Percentiles rank a stretch among this genome's conserved stretches.
Evolutionary conservation across 2,329 filamentous ascomycete species (phyloP).

Genomic region (Aspergillus latus): DNA sequence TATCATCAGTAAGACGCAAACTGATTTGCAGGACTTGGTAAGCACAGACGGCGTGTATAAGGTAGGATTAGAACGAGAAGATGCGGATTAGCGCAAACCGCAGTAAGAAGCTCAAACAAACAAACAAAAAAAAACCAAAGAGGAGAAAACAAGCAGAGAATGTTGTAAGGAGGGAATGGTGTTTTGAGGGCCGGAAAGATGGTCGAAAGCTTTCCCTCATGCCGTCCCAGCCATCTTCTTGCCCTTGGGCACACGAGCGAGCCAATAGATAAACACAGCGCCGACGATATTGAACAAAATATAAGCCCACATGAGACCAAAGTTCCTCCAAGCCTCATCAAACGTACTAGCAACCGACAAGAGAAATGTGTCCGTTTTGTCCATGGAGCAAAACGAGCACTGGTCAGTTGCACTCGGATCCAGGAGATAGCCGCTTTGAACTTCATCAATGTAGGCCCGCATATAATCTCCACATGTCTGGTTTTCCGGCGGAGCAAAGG

Average conservation of each 20-base stretch:
- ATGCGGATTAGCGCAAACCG: too few species aligned
- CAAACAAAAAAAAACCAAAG: neutral
- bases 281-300: conserved; percentile 7
- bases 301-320: conserved; percentile 14
- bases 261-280: conserved; percentile 11
- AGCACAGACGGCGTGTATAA: too few species aligned
- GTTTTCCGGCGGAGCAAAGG: conserved; percentile 52
- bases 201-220: neutral
- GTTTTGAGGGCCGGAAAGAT: neutral
- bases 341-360: neutral
- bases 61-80: too few species aligned
- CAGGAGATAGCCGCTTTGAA: neutral
- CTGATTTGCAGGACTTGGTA: too few species aligned
- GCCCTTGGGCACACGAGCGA: conserved; percentile 3
- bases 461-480: conserved; percentile 65
- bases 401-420: neutral
- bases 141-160: neutral
- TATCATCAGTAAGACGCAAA: neutral
- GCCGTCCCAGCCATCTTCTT: neutral
- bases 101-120: neutral
- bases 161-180: neutral
- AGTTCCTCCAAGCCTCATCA: conserved; percentile 9
- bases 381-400: neutral
- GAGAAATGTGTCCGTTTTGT: neutral
- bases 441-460: conserved; percentile 33